Percentiles rank a stretch among this genome's conserved stretches.
Conservation (phyloP, 1,284 basidiomycete species). For the Fomitopsis pinicola region DNA sequence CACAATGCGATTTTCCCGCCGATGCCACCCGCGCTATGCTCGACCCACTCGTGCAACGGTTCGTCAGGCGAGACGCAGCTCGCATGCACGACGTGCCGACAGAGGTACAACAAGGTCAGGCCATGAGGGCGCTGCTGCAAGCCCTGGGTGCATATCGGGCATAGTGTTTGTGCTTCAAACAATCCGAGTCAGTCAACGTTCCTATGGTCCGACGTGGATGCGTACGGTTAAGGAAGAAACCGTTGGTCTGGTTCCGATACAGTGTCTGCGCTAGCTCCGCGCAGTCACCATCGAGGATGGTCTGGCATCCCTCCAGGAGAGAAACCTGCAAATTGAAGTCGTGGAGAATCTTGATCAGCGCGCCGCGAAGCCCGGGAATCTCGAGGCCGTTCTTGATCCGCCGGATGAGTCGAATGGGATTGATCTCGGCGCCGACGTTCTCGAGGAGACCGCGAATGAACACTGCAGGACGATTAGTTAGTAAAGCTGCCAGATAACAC, state of each 20-base stretch:
- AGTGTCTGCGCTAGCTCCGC: conserved; percentile 66
- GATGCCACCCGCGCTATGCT: conserved; percentile 44
- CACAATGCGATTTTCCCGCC: conserved; percentile 73
- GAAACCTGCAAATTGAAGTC: conserved; percentile 93
- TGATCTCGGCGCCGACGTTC: conserved; percentile 95
- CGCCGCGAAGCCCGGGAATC: conserved; percentile 91
- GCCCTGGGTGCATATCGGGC: conserved; percentile 61
- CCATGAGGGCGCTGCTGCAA: conserved; percentile 57
- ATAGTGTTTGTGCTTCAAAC: conserved; percentile 50
- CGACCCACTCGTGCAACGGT: conserved; percentile 48
- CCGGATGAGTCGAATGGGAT: conserved; percentile 90
- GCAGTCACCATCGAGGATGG: conserved; percentile 81
- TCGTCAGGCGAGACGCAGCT: conserved; percentile 59
- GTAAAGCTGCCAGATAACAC: not conserved
- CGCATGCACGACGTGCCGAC: conserved; percentile 83
- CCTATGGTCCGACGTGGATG: conserved; percentile 5
- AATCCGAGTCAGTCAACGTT: not conserved
- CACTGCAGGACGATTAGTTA: conserved; percentile 37
- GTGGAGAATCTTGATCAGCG: conserved; percentile 94
- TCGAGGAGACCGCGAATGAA: conserved; percentile 95
- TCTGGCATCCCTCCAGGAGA: conserved; percentile 86
- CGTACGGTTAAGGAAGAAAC: conserved; percentile 72
- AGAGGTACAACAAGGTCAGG: conserved; percentile 75
- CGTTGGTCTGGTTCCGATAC: conserved; percentile 72
- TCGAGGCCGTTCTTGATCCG: conserved; percentile 95